These are phyloP conservation scores for Dactylorhiza incarnata DNA, from an alignment of 106 monocot species.

Conservation along the genomic window DNA sequence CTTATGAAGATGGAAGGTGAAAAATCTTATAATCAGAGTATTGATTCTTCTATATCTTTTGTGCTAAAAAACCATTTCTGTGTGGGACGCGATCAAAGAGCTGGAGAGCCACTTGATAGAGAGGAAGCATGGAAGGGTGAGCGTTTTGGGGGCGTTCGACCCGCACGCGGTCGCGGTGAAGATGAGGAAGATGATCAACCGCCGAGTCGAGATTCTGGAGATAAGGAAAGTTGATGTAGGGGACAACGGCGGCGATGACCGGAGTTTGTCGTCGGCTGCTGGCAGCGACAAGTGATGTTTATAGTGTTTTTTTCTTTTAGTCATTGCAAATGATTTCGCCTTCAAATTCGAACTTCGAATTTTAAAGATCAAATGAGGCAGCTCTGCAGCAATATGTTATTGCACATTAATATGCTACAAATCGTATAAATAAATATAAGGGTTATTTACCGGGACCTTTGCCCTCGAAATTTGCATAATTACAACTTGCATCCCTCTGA, in stretches of 20 bases:
- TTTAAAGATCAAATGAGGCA: too few species aligned
- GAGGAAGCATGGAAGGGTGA: slow-evolving; percentile 66
- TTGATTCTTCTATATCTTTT: not conserved
- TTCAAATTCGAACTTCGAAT: too few species aligned
- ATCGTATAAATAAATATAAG: too few species aligned
- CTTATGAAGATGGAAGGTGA: slow-evolving; percentile 75
- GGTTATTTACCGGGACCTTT: too few species aligned
- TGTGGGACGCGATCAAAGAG: slow-evolving; percentile 19
- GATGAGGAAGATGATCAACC: slow-evolving; percentile 60
- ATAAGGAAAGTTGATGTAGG: slow-evolving; percentile 35
- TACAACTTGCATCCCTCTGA: too few species aligned
- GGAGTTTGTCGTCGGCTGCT: not conserved
- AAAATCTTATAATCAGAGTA: not conserved
- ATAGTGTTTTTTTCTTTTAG: not conserved
- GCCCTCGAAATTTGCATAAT: too few species aligned
- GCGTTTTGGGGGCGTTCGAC: slow-evolving; percentile 56
- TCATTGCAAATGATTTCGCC: too few species aligned
- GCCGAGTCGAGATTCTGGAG: slow-evolving; percentile 82
- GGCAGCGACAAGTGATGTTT: not conserved
- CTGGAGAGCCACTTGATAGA: slow-evolving; percentile 89
- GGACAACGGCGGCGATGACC: not conserved
- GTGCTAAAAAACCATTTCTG: not conserved
- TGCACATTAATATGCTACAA: too few species aligned
- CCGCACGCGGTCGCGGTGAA: slow-evolving; percentile 74
- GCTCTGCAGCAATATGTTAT: too few species aligned